These are phyloP conservation scores for Pseudonectria foliicola DNA, from an alignment of 2,329 filamentous ascomycete genomes.

Conservation along the genomic window DNA sequence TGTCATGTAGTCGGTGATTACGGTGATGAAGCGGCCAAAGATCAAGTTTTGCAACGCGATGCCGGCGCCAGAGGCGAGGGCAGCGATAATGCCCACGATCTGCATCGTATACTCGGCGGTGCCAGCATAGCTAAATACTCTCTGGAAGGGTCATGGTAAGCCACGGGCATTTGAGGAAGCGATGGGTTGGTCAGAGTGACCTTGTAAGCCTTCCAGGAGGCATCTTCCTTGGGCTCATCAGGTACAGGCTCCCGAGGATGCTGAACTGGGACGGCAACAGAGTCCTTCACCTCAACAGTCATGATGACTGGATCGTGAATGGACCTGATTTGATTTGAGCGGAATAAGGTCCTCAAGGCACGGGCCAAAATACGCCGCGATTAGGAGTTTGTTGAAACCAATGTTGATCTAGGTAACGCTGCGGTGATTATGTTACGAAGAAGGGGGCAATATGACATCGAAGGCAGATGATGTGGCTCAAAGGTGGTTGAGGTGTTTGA, in stretches of 20 bases:
- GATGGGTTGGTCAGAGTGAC: slow-evolving; percentile 2
- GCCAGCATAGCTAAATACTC: slow-evolving; percentile 25
- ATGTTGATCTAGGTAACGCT: no score
- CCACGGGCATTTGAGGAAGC: neutral
- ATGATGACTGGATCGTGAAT: no score
- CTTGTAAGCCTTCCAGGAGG: slow-evolving; percentile 17
- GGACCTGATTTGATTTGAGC: no score
- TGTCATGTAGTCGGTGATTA: slow-evolving; percentile 27
- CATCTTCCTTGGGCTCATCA: slow-evolving; percentile 10
- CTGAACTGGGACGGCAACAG: no score
- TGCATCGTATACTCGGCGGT: slow-evolving; percentile 22
- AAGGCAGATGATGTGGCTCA: no score
- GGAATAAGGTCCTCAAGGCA: no score
- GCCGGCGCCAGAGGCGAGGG: slow-evolving; percentile 30
- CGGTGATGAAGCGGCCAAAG: slow-evolving; percentile 31
- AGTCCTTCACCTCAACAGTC: no score
- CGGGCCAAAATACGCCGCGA: no score
- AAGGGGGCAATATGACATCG: no score
- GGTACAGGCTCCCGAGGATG: slow-evolving; percentile 7
- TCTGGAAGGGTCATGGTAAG: slow-evolving; percentile 15
- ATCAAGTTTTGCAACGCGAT: slow-evolving; percentile 32
- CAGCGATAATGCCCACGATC: slow-evolving; percentile 22
- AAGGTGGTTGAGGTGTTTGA: no score
- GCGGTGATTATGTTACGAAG: no score
- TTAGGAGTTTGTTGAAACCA: no score